Base-by-base conservation (phyloP, 306 rosid species). In the Datisca glomerata region DNA sequence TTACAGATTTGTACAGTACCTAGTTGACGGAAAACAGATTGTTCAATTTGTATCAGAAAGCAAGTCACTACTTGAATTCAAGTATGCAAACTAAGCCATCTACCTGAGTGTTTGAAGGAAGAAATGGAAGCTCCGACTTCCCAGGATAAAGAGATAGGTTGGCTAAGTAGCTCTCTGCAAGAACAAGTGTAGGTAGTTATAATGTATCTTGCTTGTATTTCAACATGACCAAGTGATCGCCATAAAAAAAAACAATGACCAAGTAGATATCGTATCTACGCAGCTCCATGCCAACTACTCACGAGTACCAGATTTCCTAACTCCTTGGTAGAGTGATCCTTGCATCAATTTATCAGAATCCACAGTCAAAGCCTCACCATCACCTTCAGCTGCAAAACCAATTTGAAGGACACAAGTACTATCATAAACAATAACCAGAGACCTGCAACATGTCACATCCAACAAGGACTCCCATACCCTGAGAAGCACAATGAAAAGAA, bases 81-180 rank as follows among this genome's bases (percentile, higher is more conserved):
- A n/a, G n/a, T n/a, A n/a, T n/a, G n/a, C n/a, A n/a, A n/a, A 39
- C 29, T 36, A 61, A 57, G 46, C 21, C 21, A 45, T 5, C 44
- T 71, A 89, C 98, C 98, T 89, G 98, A 21, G 91, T 80, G 62
- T 80, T 89, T 53, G 78, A 65, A 56, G 93, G 93, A 38, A 84
- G 69, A 80, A 84, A 89, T 74, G 93, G 84, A 46, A 83, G 70
- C 75, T 89, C 86, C 17, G 95, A 89, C 43, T 73, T 80, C 56
- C 95, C 98, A 50, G 95, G 93, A 66, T 80, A 89, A 43, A 89
- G 95, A 51, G 68, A 75, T 19, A 84, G 75, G 75, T 89, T 89
- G 46, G 95, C 95, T 74, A 80, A 61, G 68, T 84, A 89, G 65
- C 79, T 80, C 81, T 84, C 95, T 77, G 71, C 61, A 74, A 45